Base-by-base conservation (phyloP, 2,329 filamentous ascomycete genomes). In the Monosporascus sp. region DNA sequence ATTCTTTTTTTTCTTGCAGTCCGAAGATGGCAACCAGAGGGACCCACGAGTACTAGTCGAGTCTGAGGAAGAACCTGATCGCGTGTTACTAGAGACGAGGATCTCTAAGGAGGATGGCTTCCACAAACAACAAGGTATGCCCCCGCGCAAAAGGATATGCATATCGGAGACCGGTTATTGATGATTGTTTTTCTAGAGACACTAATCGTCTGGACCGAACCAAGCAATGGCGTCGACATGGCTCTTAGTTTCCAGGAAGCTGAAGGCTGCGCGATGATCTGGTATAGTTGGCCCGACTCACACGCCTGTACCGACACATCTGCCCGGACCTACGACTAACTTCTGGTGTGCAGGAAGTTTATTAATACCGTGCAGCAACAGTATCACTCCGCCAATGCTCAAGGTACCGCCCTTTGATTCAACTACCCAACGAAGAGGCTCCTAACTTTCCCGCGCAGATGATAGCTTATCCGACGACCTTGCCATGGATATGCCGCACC, bases 181-280 rank as follows among this genome's bases (percentile, higher is more conserved):
- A 48, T 20, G 41, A 56, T 50, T 55, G 47, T 48, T 18, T 18
- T 39, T 49, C 36, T 71, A 95, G 93, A 97, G 71, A 99, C 94
- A 3, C 82, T 99, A 56, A 97, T 99, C 57, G 92, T 99, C 56
- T 99, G 94, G 94, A 97, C 93, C 39, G 94, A 97, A 69, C 83
- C 85, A 4, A 73, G 69, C 55, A 94, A 86, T 74, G 88, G 88
- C 54, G 85, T 92, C 52, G 94, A 99, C 69, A 97, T 99, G 94
- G 94, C 94, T 44, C 81, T 99, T 58, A 97, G 92, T 69, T 99
- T 99, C 67, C 94, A 99, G 71, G 94, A 99, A 74, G 88, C 92
- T 2, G 94, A 97, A 62, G 94, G 93, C 46, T 99, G 94, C 72
- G 84, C 89, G 20, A 79, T 86, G 58, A 96, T 99, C 70, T 99